Conservation (phyloP, 176 grass and related monocot species). For the Carex myosuroides region DNA sequence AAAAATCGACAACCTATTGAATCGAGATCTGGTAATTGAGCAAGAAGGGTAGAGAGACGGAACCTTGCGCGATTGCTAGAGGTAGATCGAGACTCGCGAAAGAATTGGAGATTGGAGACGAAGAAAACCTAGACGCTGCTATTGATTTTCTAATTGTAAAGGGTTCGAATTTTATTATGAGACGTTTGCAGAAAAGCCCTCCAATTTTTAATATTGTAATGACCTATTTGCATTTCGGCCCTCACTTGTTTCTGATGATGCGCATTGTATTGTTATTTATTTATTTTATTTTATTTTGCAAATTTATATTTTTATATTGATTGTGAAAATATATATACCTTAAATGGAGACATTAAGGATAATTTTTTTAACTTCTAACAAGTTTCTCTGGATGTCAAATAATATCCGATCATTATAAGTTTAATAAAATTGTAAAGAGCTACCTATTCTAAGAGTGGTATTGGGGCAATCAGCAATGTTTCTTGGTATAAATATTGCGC, state of each 20-base stretch:
- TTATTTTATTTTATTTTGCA: too few relatives aligned
- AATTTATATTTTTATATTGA: too few relatives aligned
- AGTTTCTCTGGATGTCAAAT: too few relatives aligned
- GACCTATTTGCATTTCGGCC: not conserved
- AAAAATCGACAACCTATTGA: not conserved
- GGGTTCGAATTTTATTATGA: not conserved
- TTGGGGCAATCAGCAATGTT: too few relatives aligned
- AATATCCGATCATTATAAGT: too few relatives aligned
- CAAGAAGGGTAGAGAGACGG: not conserved
- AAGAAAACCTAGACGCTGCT: constrained; percentile 16
- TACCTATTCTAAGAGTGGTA: too few relatives aligned
- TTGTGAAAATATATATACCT: too few relatives aligned
- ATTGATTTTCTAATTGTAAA: constrained; percentile 6
- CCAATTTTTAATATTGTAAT: not conserved
- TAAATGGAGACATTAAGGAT: too few relatives aligned
- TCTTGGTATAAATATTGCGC: too few relatives aligned
- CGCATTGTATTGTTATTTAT: not conserved
- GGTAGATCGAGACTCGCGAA: not conserved
- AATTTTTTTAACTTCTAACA: too few relatives aligned
- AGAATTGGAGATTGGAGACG: constrained; percentile 14
- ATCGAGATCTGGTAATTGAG: not conserved
- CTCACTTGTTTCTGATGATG: not conserved
- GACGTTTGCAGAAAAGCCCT: not conserved
- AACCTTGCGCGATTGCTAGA: constrained; percentile 1
- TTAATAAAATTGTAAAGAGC: too few relatives aligned